Conservation (phyloP, 257 asterid genomes). For the Nyctanthes arbortristis region DNA sequence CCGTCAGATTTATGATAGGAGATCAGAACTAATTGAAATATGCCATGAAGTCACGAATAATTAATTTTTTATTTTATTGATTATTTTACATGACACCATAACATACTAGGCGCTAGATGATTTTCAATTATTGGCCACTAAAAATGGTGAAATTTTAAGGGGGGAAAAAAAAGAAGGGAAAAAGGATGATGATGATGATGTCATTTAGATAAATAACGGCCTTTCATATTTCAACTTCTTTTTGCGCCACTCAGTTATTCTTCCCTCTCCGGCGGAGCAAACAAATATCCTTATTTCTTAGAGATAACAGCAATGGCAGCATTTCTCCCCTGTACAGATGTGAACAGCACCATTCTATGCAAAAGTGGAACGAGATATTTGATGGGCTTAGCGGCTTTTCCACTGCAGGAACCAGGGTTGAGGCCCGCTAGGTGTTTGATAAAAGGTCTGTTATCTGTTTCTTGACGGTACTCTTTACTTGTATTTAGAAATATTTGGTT, state of each 20-base stretch:
- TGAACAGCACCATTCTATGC: conserved; percentile 33
- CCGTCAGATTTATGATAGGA: too few species aligned
- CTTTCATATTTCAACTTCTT: background rate
- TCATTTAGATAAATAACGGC: conserved; percentile 4
- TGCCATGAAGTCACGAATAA: too few species aligned
- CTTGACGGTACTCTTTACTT: background rate
- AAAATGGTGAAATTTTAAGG: too few species aligned
- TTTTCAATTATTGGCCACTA: too few species aligned
- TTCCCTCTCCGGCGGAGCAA: background rate
- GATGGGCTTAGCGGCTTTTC: conserved; percentile 37
- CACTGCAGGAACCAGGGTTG: conserved; percentile 25
- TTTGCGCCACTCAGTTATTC: conserved; percentile 22
- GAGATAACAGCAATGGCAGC: conserved; percentile 44
- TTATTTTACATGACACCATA: too few species aligned
- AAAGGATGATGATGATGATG: too few species aligned
- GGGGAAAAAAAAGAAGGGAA: background rate
- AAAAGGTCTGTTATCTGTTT: conserved; percentile 32
- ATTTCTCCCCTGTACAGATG: conserved; percentile 26
- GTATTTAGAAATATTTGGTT: background rate
- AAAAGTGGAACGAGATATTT: conserved; percentile 35
- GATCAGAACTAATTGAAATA: too few species aligned
- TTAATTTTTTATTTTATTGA: too few species aligned
- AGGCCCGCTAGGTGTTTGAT: conserved; percentile 27
- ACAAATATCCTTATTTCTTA: background rate
- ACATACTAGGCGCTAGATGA: too few species aligned